Base-by-base conservation (phyloP, 2,329 filamentous ascomycete species). In the Pyrenochaeta sp. region DNA sequence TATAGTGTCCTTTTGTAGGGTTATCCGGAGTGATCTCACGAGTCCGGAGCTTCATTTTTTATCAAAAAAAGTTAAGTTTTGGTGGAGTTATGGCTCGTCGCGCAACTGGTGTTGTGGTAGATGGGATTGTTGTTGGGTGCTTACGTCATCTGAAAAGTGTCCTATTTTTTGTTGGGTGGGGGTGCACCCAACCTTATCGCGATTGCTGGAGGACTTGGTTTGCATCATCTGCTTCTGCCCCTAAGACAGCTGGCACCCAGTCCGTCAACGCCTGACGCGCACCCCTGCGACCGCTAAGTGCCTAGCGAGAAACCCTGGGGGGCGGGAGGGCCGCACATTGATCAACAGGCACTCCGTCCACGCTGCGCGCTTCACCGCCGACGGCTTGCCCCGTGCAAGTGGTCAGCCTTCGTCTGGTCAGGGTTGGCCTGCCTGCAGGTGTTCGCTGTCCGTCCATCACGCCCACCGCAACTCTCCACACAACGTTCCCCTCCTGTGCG, bases 311-410 rank as follows among this genome's bases (percentile, higher is more conserved):
- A 66, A 63, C 68, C 68, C 67, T 71, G 61, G 49, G 56, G 57
- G 58, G 58, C 61, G 58, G 61, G 54, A 57, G 58, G 56, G 36
- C 25, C 40, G 52, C 54, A 59, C 67, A 68, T 64, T 56, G 72
- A 74, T 73, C 72, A 73, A 67, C 65, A 61, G 61, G 68, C 50
- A 67, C 66, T 59, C 63, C 65, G 67, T 50, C 39, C 62, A 51
- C 65, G 50, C 61, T 56, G 57, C 58, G 54, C 58, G 57, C 69
- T 56, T 73, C 72, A 75, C 71, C 71, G 71, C 72, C 69, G 66
- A 65, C 66, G 58, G 54, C 60, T 61, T 71, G 68, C 66, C 65
- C 68, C 62, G 69, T 71, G 62, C 65, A 49, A 61, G 56, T 70
- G 71, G 69, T 62, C 69, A 65, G 56, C 54, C 50, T 64, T 62